phyloP scores from a whole-genome alignment of 345 rosid species.

The Arabidopsis suecica region DNA sequence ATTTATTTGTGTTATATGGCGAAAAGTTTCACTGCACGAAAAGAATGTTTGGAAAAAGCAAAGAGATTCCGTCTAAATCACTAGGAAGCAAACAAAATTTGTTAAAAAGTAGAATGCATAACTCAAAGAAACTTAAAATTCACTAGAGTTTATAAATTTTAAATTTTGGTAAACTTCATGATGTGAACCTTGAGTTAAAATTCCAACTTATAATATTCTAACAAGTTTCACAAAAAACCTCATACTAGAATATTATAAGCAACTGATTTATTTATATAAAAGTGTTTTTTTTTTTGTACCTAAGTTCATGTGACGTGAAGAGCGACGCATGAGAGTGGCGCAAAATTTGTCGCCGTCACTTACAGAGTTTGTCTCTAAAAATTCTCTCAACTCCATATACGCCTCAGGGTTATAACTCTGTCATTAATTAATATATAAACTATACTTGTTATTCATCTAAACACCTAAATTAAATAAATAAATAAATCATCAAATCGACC shows the following conservation, averaged over 20 bases:
- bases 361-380: conserved; percentile 59
- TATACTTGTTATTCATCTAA: neutral
- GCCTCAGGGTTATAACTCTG: conserved; percentile 89
- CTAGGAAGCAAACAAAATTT: neutral
- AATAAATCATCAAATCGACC: conserved; percentile 45
- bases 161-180: neutral
- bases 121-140: neutral
- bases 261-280: neutral
- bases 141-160: neutral
- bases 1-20: too few relatives aligned
- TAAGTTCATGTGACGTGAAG: conserved; percentile 69
- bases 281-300: conserved; percentile 45
- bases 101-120: neutral
- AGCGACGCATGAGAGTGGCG: conserved; percentile 74
- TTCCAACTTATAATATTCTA: neutral
- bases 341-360: conserved; percentile 86
- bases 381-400: conserved; percentile 68
- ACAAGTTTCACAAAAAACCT: neutral
- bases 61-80: conserved; percentile 4
- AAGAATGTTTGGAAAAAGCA: neutral
- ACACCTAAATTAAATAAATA: neutral
- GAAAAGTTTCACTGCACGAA: neutral
- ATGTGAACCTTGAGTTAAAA: neutral
- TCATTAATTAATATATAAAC: conserved; percentile 3
- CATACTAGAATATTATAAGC: neutral